Evolutionary conservation across 257 asterid species (phyloP).

Genomic region (Gentiana straminea): DNA sequence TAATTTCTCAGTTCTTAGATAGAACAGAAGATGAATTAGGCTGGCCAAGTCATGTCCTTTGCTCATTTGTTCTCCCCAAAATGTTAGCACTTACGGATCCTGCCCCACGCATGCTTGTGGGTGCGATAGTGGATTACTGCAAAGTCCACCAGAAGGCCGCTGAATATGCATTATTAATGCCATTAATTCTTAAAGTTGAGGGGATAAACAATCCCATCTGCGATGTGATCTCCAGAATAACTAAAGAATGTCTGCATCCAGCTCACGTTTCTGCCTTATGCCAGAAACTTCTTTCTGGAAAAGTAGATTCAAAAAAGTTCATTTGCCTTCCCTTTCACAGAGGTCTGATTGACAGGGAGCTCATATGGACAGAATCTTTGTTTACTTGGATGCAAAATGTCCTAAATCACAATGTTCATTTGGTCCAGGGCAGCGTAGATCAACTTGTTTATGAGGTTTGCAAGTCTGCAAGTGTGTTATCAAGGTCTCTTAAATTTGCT

Average conservation of each 20-base stretch:
- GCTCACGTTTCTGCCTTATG: constrained; percentile 60
- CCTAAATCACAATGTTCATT: constrained; percentile 23
- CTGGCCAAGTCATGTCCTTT: constrained; percentile 55
- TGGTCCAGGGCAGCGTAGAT: constrained; percentile 32
- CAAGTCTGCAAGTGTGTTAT: constrained; percentile 27
- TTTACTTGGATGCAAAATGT: constrained; percentile 40
- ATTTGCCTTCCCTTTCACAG: constrained; percentile 53
- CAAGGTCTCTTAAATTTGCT: constrained; percentile 57
- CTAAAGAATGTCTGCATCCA: constrained; percentile 57
- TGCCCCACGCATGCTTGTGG: constrained; percentile 41
- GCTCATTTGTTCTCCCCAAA: constrained; percentile 64
- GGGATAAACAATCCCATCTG: constrained; percentile 52
- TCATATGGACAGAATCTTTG: constrained; percentile 61
- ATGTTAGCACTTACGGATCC: constrained; percentile 38
- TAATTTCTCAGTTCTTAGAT: constrained; percentile 33
- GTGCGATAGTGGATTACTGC: constrained; percentile 43
- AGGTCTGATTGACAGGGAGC: constrained; percentile 24
- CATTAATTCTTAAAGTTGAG: constrained; percentile 33
- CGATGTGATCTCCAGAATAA: constrained; percentile 47
- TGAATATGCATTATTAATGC: constrained; percentile 54
- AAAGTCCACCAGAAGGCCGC: constrained; percentile 55
- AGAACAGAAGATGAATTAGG: constrained; percentile 30
- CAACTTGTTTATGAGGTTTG: constrained; percentile 35
- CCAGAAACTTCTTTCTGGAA: constrained; percentile 38
- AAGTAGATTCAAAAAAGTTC: constrained; percentile 22